These are phyloP conservation scores for Phytophthora ohioensis DNA, from an alignment of 352 stramenopile species.

Conservation along the genomic window DNA sequence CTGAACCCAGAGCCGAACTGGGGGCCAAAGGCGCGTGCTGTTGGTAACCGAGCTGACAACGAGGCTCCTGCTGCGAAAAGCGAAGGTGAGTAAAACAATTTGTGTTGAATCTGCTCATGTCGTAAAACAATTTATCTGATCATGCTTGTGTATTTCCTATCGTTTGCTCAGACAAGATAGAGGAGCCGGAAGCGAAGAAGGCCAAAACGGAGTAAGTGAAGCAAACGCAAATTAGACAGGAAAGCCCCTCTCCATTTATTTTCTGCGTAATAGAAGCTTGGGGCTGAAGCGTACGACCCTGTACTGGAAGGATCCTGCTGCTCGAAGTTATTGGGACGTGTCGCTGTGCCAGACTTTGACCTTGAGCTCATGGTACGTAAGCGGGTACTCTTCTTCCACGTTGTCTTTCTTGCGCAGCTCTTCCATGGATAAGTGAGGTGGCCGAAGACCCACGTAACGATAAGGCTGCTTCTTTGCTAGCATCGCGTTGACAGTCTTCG, in stretches of 20 bases:
- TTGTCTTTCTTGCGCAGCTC: slow-evolving; percentile 88
- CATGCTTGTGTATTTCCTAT: slow-evolving; percentile 23
- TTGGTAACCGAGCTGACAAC: slow-evolving; percentile 67
- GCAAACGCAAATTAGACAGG: slow-evolving; percentile 31
- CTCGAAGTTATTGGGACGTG: slow-evolving; percentile 30
- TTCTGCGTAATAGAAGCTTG: slow-evolving; percentile 45
- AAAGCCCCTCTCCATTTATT: slow-evolving; percentile 20
- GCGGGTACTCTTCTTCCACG: slow-evolving; percentile 87
- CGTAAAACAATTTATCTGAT: slow-evolving; percentile 15
- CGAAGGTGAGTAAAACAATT: slow-evolving; percentile 29
- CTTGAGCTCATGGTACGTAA: slow-evolving; percentile 89
- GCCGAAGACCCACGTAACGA: slow-evolving; percentile 67
- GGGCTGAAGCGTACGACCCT: slow-evolving; percentile 12
- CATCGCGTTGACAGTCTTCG: slow-evolving; percentile 48
- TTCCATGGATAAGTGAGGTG: slow-evolving; percentile 76
- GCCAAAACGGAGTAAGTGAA: slow-evolving; percentile 65
- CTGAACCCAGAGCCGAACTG: slow-evolving; percentile 97
- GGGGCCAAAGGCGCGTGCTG: slow-evolving; percentile 94
- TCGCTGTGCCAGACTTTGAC: slow-evolving; percentile 80
- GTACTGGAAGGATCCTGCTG: neutral
- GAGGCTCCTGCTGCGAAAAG: slow-evolving; percentile 24
- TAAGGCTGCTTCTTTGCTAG: slow-evolving; percentile 79
- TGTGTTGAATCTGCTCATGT: neutral
- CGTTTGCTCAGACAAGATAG: slow-evolving; percentile 46
- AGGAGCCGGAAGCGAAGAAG: slow-evolving; percentile 82